These are phyloP conservation scores for Entophlyctis helioformis DNA, from an alignment of 192 early-diverging fungal genomes.

Conservation along the genomic window DNA sequence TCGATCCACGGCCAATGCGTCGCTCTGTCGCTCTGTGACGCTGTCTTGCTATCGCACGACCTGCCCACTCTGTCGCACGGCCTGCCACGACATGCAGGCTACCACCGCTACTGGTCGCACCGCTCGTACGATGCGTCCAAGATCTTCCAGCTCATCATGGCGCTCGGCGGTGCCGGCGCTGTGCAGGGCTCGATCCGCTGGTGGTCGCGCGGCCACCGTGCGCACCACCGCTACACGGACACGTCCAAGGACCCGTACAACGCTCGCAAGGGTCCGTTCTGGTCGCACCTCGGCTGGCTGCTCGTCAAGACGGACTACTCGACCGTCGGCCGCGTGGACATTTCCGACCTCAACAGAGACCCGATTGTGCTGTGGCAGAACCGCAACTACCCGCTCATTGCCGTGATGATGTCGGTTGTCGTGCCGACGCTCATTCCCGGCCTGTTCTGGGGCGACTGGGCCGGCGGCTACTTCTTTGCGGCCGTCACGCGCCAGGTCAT, in stretches of 20 bases:
- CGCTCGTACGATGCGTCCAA: constrained; percentile 30
- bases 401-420: constrained; percentile 55
- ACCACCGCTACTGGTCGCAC: constrained; percentile 45
- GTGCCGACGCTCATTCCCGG: constrained; percentile 82
- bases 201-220: constrained; percentile 38
- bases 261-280: constrained; percentile 32
- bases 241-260: constrained; percentile 41
- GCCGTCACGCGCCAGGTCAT: constrained; percentile 33
- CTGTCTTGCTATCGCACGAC: too few species aligned
- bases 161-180: constrained; percentile 26
- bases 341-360: constrained; percentile 31
- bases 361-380: constrained; percentile 34
- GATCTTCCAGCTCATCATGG: constrained; percentile 18
- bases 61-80: too few species aligned
- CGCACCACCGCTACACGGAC: constrained; percentile 43
- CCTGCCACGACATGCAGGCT: too few species aligned
- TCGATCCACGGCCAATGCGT: too few species aligned
- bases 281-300: constrained; percentile 41
- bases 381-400: constrained; percentile 20
- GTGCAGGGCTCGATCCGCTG: constrained; percentile 39
- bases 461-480: constrained; percentile 34
- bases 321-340: constrained; percentile 22
- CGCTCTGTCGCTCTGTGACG: too few species aligned
- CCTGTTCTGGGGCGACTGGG: constrained; percentile 49
- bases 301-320: constrained; percentile 21